These are phyloP conservation scores for Pseudophaeomoniella oleicola DNA, from an alignment of 2,329 filamentous ascomycete species.

Conservation along the genomic window DNA sequence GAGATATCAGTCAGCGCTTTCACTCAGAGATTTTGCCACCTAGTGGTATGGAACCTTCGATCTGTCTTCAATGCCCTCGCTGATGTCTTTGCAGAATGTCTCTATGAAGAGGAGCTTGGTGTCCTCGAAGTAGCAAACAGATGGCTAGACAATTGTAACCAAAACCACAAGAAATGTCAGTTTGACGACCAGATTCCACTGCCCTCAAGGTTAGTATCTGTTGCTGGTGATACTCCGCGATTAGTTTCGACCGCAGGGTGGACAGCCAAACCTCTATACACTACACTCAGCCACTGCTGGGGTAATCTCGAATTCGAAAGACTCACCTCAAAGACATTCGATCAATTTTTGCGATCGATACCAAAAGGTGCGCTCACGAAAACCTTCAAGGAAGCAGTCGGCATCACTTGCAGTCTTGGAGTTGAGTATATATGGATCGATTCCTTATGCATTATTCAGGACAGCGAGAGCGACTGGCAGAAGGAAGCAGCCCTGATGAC, in stretches of 20 bases:
- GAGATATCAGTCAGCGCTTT: too few species aligned
- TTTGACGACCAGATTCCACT: not conserved
- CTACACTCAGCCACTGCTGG: not conserved
- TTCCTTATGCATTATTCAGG: constrained; percentile 14
- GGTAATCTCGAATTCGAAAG: not conserved
- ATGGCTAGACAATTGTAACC: constrained; percentile 2
- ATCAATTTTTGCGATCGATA: constrained; percentile 1
- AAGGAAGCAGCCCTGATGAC: constrained; percentile 11
- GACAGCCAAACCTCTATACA: constrained; percentile 1
- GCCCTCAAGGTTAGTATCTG: not conserved
- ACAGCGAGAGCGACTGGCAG: constrained; percentile 10
- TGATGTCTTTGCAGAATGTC: not conserved
- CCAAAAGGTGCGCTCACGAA: constrained; percentile 7
- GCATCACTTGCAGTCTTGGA: constrained; percentile 8
- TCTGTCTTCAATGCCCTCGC: not conserved
- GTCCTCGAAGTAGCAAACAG: not conserved
- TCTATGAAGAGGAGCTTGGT: not conserved
- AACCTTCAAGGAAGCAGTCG: constrained; percentile 12
- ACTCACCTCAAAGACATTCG: not conserved
- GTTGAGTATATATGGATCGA: constrained; percentile 14
- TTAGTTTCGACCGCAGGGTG: not conserved
- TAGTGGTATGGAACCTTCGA: constrained; percentile 1
- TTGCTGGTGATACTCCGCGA: not conserved
- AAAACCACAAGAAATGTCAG: constrained; percentile 1
- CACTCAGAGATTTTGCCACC: not conserved